Evolutionary conservation across 1,284 basidiomycete species (phyloP), one percentile per base, ranked within the genome.

Genomic region (Cutaneotrichosporon sp.): DNA sequence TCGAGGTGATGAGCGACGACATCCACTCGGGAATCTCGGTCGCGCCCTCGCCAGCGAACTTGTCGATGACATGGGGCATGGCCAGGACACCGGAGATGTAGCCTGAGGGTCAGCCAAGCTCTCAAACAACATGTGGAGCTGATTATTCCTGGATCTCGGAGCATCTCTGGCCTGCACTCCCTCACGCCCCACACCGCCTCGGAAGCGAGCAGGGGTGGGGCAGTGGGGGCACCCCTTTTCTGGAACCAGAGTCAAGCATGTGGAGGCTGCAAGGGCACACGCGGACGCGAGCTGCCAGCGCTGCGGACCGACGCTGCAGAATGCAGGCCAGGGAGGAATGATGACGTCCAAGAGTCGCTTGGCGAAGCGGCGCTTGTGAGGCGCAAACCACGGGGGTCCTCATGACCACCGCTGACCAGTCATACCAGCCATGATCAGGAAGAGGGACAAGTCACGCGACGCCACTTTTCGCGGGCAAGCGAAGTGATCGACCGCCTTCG

Each of bases 1-100:
- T 78, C 14, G 79, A 80, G 60, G 73, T 74, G 71, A 81, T 76
- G 62, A 79, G 72, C 10, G 79, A 79, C 45, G 70, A 69, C 54
- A 70, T 62, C 53, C 59, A 66, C 20, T 72, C 67, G 20, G 73
- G 67, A 25, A 64, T 59, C 36, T 64, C 67, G 24, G 69, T 50
- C 52, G 68, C 70, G 36, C 22, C 43, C 13, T 54, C 31, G 13
- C 43, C 20, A n/a, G 47, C 36, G 34, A 59, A 62, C 36, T 46
- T 25, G 16, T 56, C 22, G 66, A 73, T 69, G 60, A 76, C 58
- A 62, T 59, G 72, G 46, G 67, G 63, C 70, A 74, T 75, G 38
- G 69, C 73, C 29, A 77, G 63, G 34, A 74, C 72, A 68, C 73
- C 73, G 38, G 60, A 64, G 57, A 77, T 77, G 69, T 76, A 77